Evolutionary conservation across 495 filamentous ascomycete genomes (phyloP), one percentile per base, ranked within the genome.

Genomic region (Penicillium malachiteum): DNA sequence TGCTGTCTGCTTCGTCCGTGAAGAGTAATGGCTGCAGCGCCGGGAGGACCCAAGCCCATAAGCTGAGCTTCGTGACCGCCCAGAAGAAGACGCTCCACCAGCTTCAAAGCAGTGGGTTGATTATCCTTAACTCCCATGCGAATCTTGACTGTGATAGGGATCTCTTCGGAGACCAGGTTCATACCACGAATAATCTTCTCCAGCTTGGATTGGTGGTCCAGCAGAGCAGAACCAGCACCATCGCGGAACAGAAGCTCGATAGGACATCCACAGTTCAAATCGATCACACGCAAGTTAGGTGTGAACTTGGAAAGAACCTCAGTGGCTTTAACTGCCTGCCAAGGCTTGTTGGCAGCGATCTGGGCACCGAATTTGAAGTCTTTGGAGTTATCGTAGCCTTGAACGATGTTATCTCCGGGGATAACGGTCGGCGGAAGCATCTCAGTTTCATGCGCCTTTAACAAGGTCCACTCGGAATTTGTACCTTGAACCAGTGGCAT

Each of bases 231-330:
- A 3, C 94, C 94, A 17, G 90, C 89, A 41, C 94, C 94, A 37
- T 87, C 78, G 38, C 88, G 82, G 76, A 83, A 96, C 40, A 98
- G 85, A 51, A 96, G 80, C 58, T 98, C 93, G 64, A 98, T 96
- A 13, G 94, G 94, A 64, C 94, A 98, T 32, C 94, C 94, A 63
- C 93, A 96, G 73, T 98, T 98, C 55, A 98, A 71, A 65, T 98
- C 94, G 53, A 98, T 86, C 5, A 96, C 83, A 31, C 94, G 87
- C 9, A 97, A 78, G 62, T 90, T 78, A 3, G 94, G 92, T 38
- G 90, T 84, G 45, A 88, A 83, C 14, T 76, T 72, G 1, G 88
- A 86, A 43, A 98, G 74, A 30, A 88, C 76, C 66, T 98, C 92
- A 0, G 93, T 88, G 1, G 90, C 82, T 67, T 96, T 96, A 57